Conservation (phyloP, 2,329 filamentous ascomycete genomes). For the Spiromastix sp. region DNA sequence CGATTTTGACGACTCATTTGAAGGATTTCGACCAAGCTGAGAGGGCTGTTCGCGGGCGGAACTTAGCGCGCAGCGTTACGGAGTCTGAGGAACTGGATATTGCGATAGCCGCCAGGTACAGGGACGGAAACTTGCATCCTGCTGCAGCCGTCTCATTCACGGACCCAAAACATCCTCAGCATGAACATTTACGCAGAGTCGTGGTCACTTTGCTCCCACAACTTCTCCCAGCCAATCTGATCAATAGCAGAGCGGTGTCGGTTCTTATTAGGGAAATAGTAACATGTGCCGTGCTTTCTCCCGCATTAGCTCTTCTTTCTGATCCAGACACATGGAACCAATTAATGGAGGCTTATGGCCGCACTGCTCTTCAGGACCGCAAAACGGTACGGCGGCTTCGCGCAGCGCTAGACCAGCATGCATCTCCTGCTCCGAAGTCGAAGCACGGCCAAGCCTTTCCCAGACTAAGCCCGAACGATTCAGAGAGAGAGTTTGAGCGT, state of each 20-base stretch:
- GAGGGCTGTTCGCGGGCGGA: constrained; percentile 71
- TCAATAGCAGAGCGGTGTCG: constrained; percentile 69
- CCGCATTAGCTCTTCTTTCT: constrained; percentile 66
- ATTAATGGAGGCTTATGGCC: constrained; percentile 78
- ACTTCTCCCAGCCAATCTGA: constrained; percentile 61
- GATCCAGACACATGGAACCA: constrained; percentile 98
- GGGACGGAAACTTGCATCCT: constrained; percentile 75
- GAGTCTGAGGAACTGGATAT: constrained; percentile 94
- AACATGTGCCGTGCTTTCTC: constrained; percentile 80
- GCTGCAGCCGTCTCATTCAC: constrained; percentile 75
- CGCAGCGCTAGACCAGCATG: constrained; percentile 87
- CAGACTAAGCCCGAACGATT: constrained; percentile 68
- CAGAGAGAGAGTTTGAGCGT: constrained; percentile 85
- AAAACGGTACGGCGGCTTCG: constrained; percentile 89
- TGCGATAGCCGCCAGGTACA: constrained; percentile 91
- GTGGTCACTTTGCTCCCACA: constrained; percentile 61
- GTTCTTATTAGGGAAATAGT: constrained; percentile 81
- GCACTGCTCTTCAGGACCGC: constrained; percentile 81
- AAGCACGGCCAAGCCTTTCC: constrained; percentile 62
- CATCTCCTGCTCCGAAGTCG: constrained; percentile 63
- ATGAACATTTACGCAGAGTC: constrained; percentile 76
- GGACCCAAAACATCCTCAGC: constrained; percentile 74
- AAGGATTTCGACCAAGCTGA: constrained; percentile 88
- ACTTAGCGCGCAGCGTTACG: constrained; percentile 80
- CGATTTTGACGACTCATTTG: constrained; percentile 79